phyloP scores from a whole-genome alignment of 306 rosid species.

The Castanea mollissima region DNA sequence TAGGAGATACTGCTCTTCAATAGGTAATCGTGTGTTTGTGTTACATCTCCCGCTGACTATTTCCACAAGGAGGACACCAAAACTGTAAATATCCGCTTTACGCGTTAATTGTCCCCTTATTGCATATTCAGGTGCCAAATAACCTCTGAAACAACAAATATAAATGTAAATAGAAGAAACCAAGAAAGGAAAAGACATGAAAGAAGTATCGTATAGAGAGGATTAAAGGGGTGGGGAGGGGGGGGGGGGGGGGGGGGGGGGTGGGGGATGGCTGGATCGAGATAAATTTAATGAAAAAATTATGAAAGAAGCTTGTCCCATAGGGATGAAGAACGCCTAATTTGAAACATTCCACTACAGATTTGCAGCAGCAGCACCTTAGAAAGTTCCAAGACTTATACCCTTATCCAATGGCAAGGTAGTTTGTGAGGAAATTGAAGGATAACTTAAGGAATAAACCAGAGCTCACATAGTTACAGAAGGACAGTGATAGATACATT shows the following conservation, averaged over 20 bases:
- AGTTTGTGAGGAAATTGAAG: background rate
- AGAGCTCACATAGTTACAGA: constrained; percentile 5
- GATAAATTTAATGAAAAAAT: background rate
- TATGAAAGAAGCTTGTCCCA: background rate
- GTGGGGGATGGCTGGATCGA: background rate
- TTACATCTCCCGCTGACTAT: constrained; percentile 84
- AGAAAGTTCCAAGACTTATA: background rate
- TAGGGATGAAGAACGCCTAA: background rate
- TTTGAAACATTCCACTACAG: background rate
- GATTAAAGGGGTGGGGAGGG: constrained; percentile 6
- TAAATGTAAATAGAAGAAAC: constrained; percentile 13
- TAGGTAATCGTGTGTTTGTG: constrained; percentile 66
- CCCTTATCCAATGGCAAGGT: background rate
- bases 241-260: constrained; percentile 18
- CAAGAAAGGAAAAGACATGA: background rate
- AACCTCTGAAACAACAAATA: constrained; percentile 61
- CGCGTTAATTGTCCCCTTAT: constrained; percentile 77
- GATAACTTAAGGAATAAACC: background rate
- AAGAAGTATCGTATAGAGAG: background rate
- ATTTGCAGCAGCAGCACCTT: background rate
- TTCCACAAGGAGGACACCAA: constrained; percentile 86
- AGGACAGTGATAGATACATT: constrained; percentile 9
- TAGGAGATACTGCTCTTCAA: constrained; percentile 72
- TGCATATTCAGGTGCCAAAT: constrained; percentile 97
- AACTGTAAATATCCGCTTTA: constrained; percentile 87